Evolutionary conservation across 257 asterid species (phyloP).

Genomic region (Gentiana dahurica): DNA sequence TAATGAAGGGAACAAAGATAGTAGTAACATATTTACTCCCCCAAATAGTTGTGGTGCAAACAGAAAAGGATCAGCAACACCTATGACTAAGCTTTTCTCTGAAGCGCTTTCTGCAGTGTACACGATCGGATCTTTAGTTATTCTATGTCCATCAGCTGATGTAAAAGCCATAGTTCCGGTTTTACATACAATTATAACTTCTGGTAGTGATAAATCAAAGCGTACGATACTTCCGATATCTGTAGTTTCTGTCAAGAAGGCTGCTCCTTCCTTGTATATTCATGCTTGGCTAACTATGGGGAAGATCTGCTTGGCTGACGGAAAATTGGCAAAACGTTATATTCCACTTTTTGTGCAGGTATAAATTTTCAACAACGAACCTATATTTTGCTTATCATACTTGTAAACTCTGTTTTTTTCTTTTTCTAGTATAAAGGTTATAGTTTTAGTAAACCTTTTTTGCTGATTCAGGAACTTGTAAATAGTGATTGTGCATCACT

Average conservation of each 20-base stretch:
- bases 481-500: slow-evolving; percentile 75
- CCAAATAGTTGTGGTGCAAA: slow-evolving; percentile 20
- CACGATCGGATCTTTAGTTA: slow-evolving; percentile 71
- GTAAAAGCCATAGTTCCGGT: slow-evolving; percentile 48
- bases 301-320: slow-evolving; percentile 90
- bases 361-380: slow-evolving; percentile 7
- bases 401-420: background rate
- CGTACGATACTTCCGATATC: slow-evolving; percentile 32
- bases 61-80: slow-evolving; percentile 27
- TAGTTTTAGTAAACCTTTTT: background rate
- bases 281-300: slow-evolving; percentile 95
- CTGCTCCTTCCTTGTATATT: slow-evolving; percentile 60
- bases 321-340: slow-evolving; percentile 78
- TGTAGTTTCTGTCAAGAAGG: slow-evolving; percentile 37
- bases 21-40: slow-evolving; percentile 41
- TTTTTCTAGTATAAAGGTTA: background rate
- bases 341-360: slow-evolving; percentile 98
- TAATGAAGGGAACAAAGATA: slow-evolving; percentile 24
- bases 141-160: slow-evolving; percentile 62
- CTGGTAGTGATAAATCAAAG: slow-evolving; percentile 43
- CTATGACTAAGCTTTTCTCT: slow-evolving; percentile 26
- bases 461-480: slow-evolving; percentile 64
- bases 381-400: background rate
- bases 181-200: slow-evolving; percentile 67
- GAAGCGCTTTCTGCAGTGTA: slow-evolving; percentile 56